Evolutionary conservation across 345 rosid species (phyloP).

Genomic region (Barbarea vulgaris): DNA sequence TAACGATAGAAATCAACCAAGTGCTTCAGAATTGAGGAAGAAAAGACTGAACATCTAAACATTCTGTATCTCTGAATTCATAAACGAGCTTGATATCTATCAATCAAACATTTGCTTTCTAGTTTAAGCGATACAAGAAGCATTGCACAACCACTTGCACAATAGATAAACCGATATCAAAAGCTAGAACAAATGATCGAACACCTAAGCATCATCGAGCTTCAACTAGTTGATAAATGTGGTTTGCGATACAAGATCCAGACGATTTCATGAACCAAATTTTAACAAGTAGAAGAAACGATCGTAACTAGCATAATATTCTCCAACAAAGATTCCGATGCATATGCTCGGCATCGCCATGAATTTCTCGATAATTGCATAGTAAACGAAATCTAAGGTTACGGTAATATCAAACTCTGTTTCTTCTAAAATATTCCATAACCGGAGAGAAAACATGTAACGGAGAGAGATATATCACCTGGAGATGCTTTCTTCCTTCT

Average conservation of each 20-base stretch:
- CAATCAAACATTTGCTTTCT: background rate
- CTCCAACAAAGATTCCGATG: background rate
- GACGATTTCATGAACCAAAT: conserved; percentile 4
- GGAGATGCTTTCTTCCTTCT: conserved; percentile 83
- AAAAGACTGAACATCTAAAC: background rate
- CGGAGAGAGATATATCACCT: conserved; percentile 48
- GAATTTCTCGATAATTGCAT: conserved; percentile 1
- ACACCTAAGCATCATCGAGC: conserved; percentile 21
- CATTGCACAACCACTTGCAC: background rate
- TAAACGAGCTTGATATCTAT: conserved; percentile 16
- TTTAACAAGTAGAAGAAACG: conserved; percentile 4
- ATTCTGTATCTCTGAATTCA: background rate
- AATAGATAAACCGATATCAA: conserved; percentile 11
- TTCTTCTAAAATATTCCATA: background rate
- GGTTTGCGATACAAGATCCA: conserved; percentile 14
- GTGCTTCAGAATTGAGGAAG: background rate
- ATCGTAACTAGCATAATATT: background rate
- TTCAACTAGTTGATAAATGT: background rate
- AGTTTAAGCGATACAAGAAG: background rate
- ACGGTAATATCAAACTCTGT: conserved; percentile 5
- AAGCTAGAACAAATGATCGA: conserved; percentile 5
- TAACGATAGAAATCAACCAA: background rate
- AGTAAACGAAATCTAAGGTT: background rate
- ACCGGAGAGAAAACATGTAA: conserved; percentile 3
- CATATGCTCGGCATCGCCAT: background rate